phyloP scores from a whole-genome alignment of 495 filamentous ascomycete species.

The Terfezia boudieri region DNA sequence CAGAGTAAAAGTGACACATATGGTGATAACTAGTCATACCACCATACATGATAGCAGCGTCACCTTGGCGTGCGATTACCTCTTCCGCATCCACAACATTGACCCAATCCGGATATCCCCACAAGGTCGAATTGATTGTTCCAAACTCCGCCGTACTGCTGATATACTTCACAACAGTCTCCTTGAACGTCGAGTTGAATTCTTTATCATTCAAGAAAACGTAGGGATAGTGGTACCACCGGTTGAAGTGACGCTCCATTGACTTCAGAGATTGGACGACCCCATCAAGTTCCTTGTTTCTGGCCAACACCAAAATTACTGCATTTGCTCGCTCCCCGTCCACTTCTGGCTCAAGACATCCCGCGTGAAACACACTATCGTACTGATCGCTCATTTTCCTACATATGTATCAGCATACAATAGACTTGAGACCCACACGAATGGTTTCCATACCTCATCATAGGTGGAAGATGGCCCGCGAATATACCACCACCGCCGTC shows the following conservation, averaged over 20 bases:
- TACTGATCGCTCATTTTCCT: constrained; percentile 95
- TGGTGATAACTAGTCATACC: constrained; percentile 98
- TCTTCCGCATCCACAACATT: constrained; percentile 84
- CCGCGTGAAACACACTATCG: constrained; percentile 87
- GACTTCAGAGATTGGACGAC: constrained; percentile 94
- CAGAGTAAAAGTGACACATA: constrained; percentile 97
- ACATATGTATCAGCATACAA: constrained; percentile 3
- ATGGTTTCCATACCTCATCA: constrained; percentile 49
- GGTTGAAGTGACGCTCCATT: constrained; percentile 96
- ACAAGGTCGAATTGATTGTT: constrained; percentile 73
- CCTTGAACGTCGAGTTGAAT: constrained; percentile 83
- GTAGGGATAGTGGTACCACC: constrained; percentile 97
- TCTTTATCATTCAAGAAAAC: constrained; percentile 97
- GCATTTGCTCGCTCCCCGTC: constrained; percentile 60
- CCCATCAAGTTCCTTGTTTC: constrained; percentile 91
- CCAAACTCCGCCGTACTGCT: constrained; percentile 75
- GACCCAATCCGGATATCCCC: constrained; percentile 95
- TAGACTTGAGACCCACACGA: not conserved
- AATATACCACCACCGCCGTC: constrained; percentile 61
- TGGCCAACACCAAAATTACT: constrained; percentile 82
- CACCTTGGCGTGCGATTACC: constrained; percentile 84
- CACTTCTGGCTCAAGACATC: constrained; percentile 50
- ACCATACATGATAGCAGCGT: constrained; percentile 98
- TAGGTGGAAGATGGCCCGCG: constrained; percentile 71
- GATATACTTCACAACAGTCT: constrained; percentile 72